Conservation (phyloP, 352 stramenopile species). For the Globisporangium mamillatum region DNA sequence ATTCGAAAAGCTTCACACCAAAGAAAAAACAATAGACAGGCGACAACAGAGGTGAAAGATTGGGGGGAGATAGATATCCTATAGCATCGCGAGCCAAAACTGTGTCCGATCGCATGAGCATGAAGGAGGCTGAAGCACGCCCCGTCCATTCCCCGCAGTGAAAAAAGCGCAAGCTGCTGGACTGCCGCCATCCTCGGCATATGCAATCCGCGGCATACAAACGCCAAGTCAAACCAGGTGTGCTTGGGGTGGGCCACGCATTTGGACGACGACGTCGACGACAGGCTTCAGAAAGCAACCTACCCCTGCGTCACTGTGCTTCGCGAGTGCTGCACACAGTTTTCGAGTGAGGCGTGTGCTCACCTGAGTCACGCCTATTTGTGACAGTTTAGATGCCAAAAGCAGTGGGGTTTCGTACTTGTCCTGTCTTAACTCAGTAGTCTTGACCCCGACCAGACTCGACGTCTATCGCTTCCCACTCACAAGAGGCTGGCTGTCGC, state of each 20-base stretch:
- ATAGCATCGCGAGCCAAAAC: not conserved
- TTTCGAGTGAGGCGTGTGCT: not conserved
- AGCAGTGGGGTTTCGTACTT: too few relatives aligned
- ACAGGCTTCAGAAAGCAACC: constrained; percentile 3
- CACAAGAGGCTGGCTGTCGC: too few relatives aligned
- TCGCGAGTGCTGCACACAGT: not conserved
- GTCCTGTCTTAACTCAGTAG: not conserved
- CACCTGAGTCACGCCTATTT: not conserved
- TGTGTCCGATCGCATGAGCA: not conserved
- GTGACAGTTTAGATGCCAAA: too few relatives aligned
- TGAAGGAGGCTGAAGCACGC: not conserved
- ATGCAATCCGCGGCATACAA: constrained; percentile 5
- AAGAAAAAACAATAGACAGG: not conserved
- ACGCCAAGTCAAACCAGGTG: constrained; percentile 2
- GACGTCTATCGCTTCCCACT: not conserved
- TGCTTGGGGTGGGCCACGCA: not conserved
- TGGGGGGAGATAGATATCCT: too few relatives aligned
- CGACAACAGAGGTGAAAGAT: not conserved
- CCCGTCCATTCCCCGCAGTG: constrained; percentile 4
- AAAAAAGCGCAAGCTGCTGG: not conserved
- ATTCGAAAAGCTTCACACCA: not conserved
- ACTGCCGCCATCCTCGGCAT: not conserved
- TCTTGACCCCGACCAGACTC: too few relatives aligned
- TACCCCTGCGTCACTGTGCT: not conserved
- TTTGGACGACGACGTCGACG: not conserved